Conservation (phyloP, 345 rosid species). For the Rhizophora mangle region DNA sequence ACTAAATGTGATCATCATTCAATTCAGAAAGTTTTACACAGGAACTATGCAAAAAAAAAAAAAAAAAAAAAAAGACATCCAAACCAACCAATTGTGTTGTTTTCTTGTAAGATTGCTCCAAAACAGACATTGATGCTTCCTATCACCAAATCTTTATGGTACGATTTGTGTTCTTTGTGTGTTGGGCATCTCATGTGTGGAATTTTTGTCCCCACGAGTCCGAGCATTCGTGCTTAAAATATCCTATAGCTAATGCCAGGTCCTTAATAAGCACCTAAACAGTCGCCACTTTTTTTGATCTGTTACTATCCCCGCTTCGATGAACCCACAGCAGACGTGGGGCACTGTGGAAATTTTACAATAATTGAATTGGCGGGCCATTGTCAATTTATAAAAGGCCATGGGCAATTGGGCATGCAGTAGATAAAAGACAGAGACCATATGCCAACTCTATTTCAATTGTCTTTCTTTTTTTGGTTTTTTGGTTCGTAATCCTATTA, state of each 20-base stretch:
- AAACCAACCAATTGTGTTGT: background rate
- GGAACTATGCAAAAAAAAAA: background rate
- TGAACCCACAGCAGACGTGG: conserved; percentile 13
- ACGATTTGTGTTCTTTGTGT: conserved; percentile 19
- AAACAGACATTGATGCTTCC: conserved; percentile 4
- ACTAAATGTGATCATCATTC: no score
- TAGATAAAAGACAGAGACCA: conserved; percentile 9
- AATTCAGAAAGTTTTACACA: background rate
- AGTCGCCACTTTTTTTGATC: background rate
- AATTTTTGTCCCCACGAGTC: conserved; percentile 15
- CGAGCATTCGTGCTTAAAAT: conserved; percentile 17
- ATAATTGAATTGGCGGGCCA: conserved; percentile 17
- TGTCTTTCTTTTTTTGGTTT: no score
- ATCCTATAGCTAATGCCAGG: conserved; percentile 1
- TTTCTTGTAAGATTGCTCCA: background rate
- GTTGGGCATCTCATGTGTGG: conserved; percentile 15
- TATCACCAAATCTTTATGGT: conserved; percentile 16
- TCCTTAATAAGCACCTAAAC: background rate
- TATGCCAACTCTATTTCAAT: background rate
- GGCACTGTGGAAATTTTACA: background rate
- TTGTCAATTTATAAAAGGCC: background rate
- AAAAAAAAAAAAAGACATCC: background rate
- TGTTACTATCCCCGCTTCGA: background rate
- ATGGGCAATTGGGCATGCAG: conserved; percentile 4
- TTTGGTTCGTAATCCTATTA: no score